Percentiles rank a stretch among this genome's conserved stretches.
Evolutionary conservation across 768 basidiomycete species (phyloP).

Genomic region (Leccinum ochraceum): DNA sequence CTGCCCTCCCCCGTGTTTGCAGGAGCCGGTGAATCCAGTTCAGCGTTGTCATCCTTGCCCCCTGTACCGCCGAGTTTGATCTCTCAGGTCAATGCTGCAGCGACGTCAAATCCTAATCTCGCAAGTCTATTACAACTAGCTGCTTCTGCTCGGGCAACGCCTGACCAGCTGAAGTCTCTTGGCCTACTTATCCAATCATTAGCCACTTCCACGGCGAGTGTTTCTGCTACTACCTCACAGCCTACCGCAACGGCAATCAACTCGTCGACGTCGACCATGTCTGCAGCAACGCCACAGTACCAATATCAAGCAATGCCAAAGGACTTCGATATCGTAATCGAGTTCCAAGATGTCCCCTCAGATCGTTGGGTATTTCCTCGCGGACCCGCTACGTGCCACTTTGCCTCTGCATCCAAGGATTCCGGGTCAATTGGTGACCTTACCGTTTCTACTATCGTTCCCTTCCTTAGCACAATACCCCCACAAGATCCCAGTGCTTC

Average conservation of each 20-base stretch:
- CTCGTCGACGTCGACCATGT: slow-evolving; percentile 16
- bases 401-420: slow-evolving; percentile 23
- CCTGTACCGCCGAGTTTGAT: slow-evolving; percentile 59
- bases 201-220: slow-evolving; percentile 31
- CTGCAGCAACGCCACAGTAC: slow-evolving; percentile 20
- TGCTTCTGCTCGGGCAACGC: slow-evolving; percentile 58
- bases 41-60: slow-evolving; percentile 47
- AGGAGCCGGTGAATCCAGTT: slow-evolving; percentile 34
- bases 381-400: slow-evolving; percentile 52
- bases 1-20: slow-evolving; percentile 20
- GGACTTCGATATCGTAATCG: slow-evolving; percentile 73
- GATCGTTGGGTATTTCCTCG: slow-evolving; percentile 75
- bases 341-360: slow-evolving; percentile 61
- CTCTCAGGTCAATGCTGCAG: slow-evolving; percentile 64
- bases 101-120: slow-evolving; percentile 65
- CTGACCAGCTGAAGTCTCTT: slow-evolving; percentile 67
- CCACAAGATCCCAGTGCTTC: slow-evolving; percentile 12
- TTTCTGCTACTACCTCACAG: slow-evolving; percentile 11
- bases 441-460: slow-evolving; percentile 46
- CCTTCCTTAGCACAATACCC: slow-evolving; percentile 37
- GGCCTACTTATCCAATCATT: slow-evolving; percentile 74
- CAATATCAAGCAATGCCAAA: slow-evolving; percentile 39
- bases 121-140: slow-evolving; percentile 66
- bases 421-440: slow-evolving; percentile 31
- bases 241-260: slow-evolving; percentile 1